Evolutionary conservation across 1,139 yeast species (phyloP).

Genomic region (Zygoascus sp.): DNA sequence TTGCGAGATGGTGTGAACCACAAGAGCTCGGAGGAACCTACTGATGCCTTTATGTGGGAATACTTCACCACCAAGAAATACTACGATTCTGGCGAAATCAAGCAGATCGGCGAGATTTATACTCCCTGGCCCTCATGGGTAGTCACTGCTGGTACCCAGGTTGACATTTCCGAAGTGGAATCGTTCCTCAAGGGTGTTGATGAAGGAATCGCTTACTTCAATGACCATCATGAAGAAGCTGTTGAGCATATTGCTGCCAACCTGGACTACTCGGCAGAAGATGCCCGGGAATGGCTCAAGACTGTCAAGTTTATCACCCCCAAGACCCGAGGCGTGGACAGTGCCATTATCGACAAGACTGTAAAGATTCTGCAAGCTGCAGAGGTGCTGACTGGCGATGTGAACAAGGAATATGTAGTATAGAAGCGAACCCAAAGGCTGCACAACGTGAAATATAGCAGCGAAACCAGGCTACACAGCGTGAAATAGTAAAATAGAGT

Average conservation of each 20-base stretch:
- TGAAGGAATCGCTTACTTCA: conserved; percentile 65
- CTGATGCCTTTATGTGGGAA: conserved; percentile 97
- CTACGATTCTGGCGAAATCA: conserved; percentile 74
- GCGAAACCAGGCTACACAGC: too few relatives aligned
- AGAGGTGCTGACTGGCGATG: conserved; percentile 43
- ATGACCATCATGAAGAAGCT: conserved; percentile 57
- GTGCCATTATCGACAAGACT: conserved; percentile 53
- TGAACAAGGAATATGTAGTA: conserved; percentile 13
- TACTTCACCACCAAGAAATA: conserved; percentile 82
- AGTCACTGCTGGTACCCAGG: conserved; percentile 48
- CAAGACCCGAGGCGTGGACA: conserved; percentile 50
- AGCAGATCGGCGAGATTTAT: conserved; percentile 77
- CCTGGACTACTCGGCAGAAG: conserved; percentile 71
- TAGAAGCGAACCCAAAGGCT: conserved; percentile 1
- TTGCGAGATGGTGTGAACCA: conserved; percentile 75
- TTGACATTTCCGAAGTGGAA: conserved; percentile 35
- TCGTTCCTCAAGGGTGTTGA: conserved; percentile 52
- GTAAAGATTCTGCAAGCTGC: conserved; percentile 55
- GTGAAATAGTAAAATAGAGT: too few relatives aligned
- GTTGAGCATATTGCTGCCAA: conserved; percentile 58
- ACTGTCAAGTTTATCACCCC: conserved; percentile 62
- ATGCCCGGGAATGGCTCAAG: conserved; percentile 73
- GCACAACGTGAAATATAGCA: not conserved
- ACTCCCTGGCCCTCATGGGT: conserved; percentile 99
- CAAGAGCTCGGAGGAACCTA: conserved; percentile 39